Conservation (phyloP, 176 grass and related monocot genomes). For the Raddia distichophylla region DNA sequence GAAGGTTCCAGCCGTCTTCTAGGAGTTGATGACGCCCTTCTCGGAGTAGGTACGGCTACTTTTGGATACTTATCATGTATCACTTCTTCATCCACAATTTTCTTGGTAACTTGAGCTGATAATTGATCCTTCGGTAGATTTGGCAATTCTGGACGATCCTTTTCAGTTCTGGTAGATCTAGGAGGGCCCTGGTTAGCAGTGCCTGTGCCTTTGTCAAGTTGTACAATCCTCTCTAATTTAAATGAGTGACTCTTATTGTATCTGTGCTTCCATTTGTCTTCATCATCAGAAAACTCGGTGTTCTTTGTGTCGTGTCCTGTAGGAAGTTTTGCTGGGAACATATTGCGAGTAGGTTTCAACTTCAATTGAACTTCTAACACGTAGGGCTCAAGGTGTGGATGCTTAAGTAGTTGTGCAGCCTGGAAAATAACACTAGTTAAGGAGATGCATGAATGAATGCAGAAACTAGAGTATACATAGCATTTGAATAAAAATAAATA, state of each 20-base stretch:
- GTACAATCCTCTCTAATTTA: conserved; percentile 53
- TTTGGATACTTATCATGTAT: conserved; percentile 47
- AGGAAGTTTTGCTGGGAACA: conserved; percentile 40
- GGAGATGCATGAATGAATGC: conserved; percentile 9
- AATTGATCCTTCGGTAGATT: conserved; percentile 48
- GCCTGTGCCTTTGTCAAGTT: conserved; percentile 44
- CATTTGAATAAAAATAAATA: neutral
- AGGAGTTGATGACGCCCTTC: conserved; percentile 63
- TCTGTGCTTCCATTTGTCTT: conserved; percentile 49
- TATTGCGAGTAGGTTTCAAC: conserved; percentile 42
- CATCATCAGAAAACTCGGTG: conserved; percentile 47
- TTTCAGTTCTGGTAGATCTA: conserved; percentile 45
- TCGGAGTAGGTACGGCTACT: conserved; percentile 47
- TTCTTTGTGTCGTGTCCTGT: conserved; percentile 39
- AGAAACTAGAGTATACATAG: conserved; percentile 11
- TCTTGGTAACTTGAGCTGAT: conserved; percentile 49
- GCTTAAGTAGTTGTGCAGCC: conserved; percentile 82
- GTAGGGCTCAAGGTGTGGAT: conserved; percentile 78
- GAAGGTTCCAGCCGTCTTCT: conserved; percentile 59
- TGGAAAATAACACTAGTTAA: conserved; percentile 39
- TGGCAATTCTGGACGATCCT: conserved; percentile 53
- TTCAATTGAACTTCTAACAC: conserved; percentile 67
- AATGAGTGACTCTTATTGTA: conserved; percentile 71
- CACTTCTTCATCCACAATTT: conserved; percentile 53
- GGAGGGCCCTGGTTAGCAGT: conserved; percentile 33